Evolutionary conservation across 768 basidiomycete species (phyloP).

Genomic region (Clavulina sp.): DNA sequence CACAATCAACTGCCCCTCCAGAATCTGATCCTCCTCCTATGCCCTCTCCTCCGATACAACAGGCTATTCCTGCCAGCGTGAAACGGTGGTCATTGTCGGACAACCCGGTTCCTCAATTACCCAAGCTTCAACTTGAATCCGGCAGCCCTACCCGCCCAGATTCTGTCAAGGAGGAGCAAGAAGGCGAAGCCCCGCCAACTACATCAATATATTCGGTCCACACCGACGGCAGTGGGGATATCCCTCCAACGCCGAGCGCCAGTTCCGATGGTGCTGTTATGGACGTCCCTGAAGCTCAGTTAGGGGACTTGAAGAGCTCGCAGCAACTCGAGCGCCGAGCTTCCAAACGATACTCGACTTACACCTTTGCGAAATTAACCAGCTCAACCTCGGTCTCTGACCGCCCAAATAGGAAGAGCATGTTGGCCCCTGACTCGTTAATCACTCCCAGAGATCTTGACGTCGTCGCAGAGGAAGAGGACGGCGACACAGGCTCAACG

Average conservation of each 20-base stretch:
- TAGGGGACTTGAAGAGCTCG: slow-evolving; percentile 75
- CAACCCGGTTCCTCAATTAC: slow-evolving; percentile 29
- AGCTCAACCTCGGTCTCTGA: slow-evolving; percentile 30
- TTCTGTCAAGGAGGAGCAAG: not conserved
- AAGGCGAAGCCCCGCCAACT: not conserved
- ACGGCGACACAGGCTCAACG: slow-evolving; percentile 27
- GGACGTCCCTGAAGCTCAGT: slow-evolving; percentile 41
- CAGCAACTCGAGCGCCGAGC: slow-evolving; percentile 81
- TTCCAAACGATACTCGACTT: slow-evolving; percentile 88
- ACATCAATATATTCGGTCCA: slow-evolving; percentile 24
- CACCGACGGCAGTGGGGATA: too few relatives aligned
- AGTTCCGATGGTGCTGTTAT: slow-evolving; percentile 15
- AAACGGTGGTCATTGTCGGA: slow-evolving; percentile 71
- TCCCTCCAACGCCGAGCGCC: slow-evolving; percentile 17
- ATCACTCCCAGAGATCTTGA: slow-evolving; percentile 55
- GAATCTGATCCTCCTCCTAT: not conserved
- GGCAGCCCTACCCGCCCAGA: slow-evolving; percentile 16
- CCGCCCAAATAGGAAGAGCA: not conserved
- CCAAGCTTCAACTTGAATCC: slow-evolving; percentile 39
- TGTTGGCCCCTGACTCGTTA: not conserved
- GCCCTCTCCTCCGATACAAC: slow-evolving; percentile 1
- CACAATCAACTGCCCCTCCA: not conserved
- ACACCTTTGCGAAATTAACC: slow-evolving; percentile 89
- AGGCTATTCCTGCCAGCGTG: slow-evolving; percentile 34
- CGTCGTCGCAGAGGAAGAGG: slow-evolving; percentile 57